phyloP scores from a whole-genome alignment of 2,329 filamentous ascomycete genomes.

The Aspergillus sp. region DNA sequence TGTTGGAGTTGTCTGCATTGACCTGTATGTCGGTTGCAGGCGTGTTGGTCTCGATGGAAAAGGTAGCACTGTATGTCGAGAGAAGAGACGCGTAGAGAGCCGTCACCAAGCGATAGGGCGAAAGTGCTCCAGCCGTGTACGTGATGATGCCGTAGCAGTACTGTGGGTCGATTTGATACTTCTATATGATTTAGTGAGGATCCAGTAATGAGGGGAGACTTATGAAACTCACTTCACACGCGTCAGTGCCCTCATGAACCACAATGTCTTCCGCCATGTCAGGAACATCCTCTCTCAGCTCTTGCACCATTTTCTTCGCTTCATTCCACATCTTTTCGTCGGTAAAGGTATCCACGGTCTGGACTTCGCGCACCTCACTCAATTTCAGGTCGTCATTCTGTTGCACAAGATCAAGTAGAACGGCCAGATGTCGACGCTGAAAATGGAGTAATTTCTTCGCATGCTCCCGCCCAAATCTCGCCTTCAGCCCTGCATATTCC shows the following conservation, averaged over 20 bases:
- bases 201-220: not conserved
- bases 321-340: slow-evolving; percentile 13
- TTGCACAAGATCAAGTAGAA: slow-evolving; percentile 6
- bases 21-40: slow-evolving; percentile 10
- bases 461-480: slow-evolving; percentile 4
- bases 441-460: slow-evolving; percentile 9
- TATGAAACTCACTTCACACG: slow-evolving; percentile 17
- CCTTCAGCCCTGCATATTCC: slow-evolving; percentile 8
- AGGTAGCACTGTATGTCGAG: slow-evolving; percentile 3
- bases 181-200: too few species aligned
- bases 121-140: slow-evolving; percentile 20
- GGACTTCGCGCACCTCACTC: slow-evolving; percentile 11
- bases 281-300: slow-evolving; percentile 7
- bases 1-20: not conserved
- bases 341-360: slow-evolving; percentile 13
- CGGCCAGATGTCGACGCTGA: slow-evolving; percentile 6
- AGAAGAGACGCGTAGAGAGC: slow-evolving; percentile 16
- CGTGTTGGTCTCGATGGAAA: slow-evolving; percentile 24
- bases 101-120: slow-evolving; percentile 29
- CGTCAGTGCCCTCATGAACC: slow-evolving; percentile 8
- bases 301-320: slow-evolving; percentile 8
- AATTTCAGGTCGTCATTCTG: not conserved
- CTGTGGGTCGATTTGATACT: not conserved
- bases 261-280: slow-evolving; percentile 5
- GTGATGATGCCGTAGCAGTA: slow-evolving; percentile 16